Evolutionary conservation across 208 protist genomes (phyloP).

Genomic region (Zelonia costaricensis): DNA sequence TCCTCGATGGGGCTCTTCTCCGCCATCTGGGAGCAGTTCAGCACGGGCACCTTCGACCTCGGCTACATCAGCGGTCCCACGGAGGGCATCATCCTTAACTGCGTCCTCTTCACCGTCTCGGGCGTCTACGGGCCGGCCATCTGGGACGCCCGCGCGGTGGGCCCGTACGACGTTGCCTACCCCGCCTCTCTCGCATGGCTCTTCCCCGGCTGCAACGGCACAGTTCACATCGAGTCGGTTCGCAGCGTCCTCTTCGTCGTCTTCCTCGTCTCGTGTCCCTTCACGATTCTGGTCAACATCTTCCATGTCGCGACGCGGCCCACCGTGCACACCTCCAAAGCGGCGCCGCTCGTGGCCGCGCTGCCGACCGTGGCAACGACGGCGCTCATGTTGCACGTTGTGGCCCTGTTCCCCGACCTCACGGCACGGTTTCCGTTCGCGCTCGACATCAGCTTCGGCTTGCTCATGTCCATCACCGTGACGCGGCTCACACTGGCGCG

Average conservation of each 20-base stretch:
- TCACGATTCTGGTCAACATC: constrained; percentile 67
- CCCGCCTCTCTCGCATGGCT: constrained; percentile 3
- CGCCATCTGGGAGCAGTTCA: constrained; percentile 90
- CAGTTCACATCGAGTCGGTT: constrained; percentile 40
- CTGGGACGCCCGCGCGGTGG: constrained; percentile 47
- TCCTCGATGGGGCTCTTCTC: constrained; percentile 67
- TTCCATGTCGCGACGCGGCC: constrained; percentile 38
- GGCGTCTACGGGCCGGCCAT: constrained; percentile 37
- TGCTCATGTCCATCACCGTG: constrained; percentile 72
- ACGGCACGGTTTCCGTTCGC: constrained; percentile 56
- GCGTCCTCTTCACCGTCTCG: constrained; percentile 59
- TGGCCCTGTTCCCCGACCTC: constrained; percentile 38
- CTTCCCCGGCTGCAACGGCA: constrained; percentile 17
- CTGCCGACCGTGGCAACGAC: constrained; percentile 47
- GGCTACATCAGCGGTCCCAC: constrained; percentile 89
- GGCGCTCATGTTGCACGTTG: constrained; percentile 55
- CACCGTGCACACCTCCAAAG: constrained; percentile 32
- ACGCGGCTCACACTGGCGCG: constrained; percentile 81
- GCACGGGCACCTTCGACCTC: constrained; percentile 90
- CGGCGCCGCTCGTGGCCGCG: constrained; percentile 35
- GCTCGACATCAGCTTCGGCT: constrained; percentile 78
- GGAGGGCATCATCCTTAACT: constrained; percentile 82
- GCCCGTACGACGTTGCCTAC: constrained; percentile 40
- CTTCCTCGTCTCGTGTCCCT: constrained; percentile 30
- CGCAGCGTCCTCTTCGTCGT: constrained; percentile 53